These are phyloP conservation scores for Cymbidium sinense DNA, from an alignment of 106 monocot species.

Conservation along the genomic window DNA sequence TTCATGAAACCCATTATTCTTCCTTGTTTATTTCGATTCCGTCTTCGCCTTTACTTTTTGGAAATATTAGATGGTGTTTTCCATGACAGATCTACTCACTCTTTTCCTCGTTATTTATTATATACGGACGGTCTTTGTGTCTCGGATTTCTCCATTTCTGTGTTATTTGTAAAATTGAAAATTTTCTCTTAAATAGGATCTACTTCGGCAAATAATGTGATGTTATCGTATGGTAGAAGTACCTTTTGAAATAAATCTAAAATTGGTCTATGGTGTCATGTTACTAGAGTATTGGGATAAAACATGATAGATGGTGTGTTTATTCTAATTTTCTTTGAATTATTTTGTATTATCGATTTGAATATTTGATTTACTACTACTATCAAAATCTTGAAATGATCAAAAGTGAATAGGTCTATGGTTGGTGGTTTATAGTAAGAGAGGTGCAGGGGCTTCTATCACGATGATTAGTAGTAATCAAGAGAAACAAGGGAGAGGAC, in stretches of 20 bases:
- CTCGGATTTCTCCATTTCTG: background rate
- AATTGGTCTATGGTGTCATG: background rate
- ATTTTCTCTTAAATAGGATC: background rate
- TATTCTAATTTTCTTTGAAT: background rate
- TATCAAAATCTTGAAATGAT: too few species aligned
- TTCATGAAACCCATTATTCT: background rate
- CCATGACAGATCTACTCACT: background rate
- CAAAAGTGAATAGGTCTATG: too few species aligned
- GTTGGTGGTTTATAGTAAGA: too few species aligned
- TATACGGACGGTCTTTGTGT: background rate
- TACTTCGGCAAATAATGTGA: background rate
- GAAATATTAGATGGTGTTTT: background rate
- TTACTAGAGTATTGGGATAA: background rate
- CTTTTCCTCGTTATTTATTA: background rate
- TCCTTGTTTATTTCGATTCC: background rate
- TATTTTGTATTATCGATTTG: too few species aligned
- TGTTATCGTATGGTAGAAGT: background rate
- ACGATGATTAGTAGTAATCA: too few species aligned
- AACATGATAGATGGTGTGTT: background rate
- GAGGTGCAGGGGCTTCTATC: too few species aligned
- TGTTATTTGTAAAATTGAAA: background rate
- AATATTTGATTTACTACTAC: too few species aligned
- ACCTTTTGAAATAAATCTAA: background rate
- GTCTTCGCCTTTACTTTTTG: background rate
- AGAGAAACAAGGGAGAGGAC: too few species aligned